Evolutionary conservation across 2,329 filamentous ascomycete species (phyloP).

Genomic region (Claviceps paspali): DNA sequence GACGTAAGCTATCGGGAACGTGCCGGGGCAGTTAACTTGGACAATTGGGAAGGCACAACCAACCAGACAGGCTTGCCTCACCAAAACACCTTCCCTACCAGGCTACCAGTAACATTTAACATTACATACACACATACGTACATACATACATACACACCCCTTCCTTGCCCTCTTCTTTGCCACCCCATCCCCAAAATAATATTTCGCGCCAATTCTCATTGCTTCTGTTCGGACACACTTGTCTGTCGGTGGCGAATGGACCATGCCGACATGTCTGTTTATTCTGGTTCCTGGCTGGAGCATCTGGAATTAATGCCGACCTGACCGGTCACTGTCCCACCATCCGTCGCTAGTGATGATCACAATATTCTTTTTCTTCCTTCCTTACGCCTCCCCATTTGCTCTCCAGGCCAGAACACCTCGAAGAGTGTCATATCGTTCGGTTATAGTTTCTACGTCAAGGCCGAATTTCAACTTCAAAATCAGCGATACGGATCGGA

Average conservation of each 20-base stretch:
- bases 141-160: neutral
- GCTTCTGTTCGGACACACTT: neutral
- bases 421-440: neutral
- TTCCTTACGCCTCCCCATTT: neutral
- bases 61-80: neutral
- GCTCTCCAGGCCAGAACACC: neutral
- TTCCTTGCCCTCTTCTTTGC: neutral
- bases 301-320: neutral
- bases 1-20: neutral
- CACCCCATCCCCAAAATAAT: neutral
- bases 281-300: neutral
- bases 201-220: neutral
- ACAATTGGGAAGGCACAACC: neutral
- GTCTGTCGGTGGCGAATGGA: conserved; percentile 1
- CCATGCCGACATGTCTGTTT: neutral
- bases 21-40: neutral
- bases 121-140: neutral
- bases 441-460: neutral
- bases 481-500: too few relatives aligned
- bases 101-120: neutral
- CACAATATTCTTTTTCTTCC: neutral
- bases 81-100: too few relatives aligned
- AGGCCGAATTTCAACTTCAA: neutral
- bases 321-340: neutral
- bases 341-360: neutral